Evolutionary conservation across 129 eudicot genomes (phyloP), one percentile per base, ranked within the genome.

Genomic region (Tagetes erecta): DNA sequence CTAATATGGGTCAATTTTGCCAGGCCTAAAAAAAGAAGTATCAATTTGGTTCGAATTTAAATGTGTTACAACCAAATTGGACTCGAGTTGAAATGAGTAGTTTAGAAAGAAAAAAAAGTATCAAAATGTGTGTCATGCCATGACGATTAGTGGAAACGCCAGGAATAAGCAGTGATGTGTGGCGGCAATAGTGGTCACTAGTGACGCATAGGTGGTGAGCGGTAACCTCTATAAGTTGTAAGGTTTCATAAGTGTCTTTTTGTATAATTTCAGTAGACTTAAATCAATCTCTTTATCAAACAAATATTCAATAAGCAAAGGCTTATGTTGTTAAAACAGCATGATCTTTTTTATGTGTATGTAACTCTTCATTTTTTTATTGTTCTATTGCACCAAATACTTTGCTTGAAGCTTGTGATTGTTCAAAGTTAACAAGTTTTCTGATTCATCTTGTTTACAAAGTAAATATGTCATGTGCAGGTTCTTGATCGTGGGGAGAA

Each of bases 401-500:
- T 31, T 33, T 9, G 33, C 37, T 68, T 31, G 46, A 66, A 30
- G 36, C 51, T 41, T 36, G 14, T 45, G 52, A 66, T 27, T 27
- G 35, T 44, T 41, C 52, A 66, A 6, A 34, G 31, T 31, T 10
- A 49, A 10, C 35, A 5, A 40, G 12, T 40, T 39, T 39, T 64
- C 4, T 65, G 35, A n/a, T 51, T 4, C 10, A 13, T 41, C 7
- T 27, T 65, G 1, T 38, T 7, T 42, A 40, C 34, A 2, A 68
- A 9, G 27, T 34, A 33, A n/a, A 7, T 68, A 51, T 34, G 56
- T 2, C 3, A 6, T 6, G 10, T 35, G 60, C 59, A 87, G 93
- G 90, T 88, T 79, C 88, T 88, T 67, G 95, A 88, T 62, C 90
- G 90, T 58, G 95, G 95, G 60, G 94, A 88, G 84, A 88, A 88